Evolutionary conservation across 140 eudicot species (phyloP).

Genomic region (Eryngium alpinum): DNA sequence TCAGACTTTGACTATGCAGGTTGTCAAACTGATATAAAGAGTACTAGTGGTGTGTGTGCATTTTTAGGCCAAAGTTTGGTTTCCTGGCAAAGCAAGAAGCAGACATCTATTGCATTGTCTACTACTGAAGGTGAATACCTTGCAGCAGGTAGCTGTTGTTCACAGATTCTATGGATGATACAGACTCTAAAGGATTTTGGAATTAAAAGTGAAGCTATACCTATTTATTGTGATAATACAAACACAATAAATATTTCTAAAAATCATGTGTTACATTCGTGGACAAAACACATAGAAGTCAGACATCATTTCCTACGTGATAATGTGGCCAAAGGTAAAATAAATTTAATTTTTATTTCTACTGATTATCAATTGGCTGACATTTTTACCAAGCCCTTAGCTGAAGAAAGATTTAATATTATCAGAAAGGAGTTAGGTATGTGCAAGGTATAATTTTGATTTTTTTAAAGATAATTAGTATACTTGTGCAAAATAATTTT

Average conservation of each 20-base stretch:
- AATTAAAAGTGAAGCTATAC: neutral
- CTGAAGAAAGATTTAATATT: no score
- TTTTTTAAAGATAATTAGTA: no score
- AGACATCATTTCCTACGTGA: neutral
- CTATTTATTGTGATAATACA: neutral
- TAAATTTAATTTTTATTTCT: neutral
- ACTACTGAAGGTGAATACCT: neutral
- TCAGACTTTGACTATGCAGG: conserved; percentile 2
- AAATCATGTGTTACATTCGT: neutral
- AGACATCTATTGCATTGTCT: neutral
- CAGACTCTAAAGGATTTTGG: neutral
- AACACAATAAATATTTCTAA: neutral
- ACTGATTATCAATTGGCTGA: neutral
- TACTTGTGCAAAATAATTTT: no score
- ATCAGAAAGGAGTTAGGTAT: no score
- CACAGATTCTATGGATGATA: neutral
- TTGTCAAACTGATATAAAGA: neutral
- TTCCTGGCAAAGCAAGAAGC: neutral
- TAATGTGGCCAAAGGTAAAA: neutral
- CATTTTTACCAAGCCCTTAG: no score
- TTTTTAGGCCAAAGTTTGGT: conserved; percentile 1
- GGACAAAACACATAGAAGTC: neutral
- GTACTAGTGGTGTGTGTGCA: neutral
- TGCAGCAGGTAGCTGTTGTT: neutral
- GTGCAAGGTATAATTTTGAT: no score